Percentiles rank a stretch among this genome's conserved stretches.
Conservation (phyloP, 768 basidiomycete genomes). For the Amanita brunnescens region DNA sequence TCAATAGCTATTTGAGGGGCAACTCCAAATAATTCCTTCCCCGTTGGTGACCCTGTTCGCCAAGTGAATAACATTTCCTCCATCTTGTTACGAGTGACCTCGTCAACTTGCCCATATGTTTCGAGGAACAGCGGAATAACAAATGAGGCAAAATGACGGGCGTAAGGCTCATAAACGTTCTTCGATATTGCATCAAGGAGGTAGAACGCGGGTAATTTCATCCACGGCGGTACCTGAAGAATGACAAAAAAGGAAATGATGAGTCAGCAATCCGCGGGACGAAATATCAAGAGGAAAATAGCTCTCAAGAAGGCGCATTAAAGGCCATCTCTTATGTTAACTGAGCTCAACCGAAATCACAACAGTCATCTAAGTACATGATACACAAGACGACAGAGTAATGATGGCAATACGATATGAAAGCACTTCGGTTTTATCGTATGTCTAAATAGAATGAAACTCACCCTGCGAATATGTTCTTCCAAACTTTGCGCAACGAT, state of each 20-base stretch:
- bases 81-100: conserved; percentile 84
- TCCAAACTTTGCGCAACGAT: conserved; percentile 79
- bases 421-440: conserved; percentile 16
- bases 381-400: conserved; percentile 19
- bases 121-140: conserved; percentile 81
- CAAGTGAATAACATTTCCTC: conserved; percentile 96
- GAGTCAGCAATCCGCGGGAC: conserved; percentile 64
- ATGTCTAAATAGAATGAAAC: conserved; percentile 27
- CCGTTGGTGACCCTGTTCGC: conserved; percentile 76
- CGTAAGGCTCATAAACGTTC: conserved; percentile 91
- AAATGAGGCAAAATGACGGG: conserved; percentile 72
- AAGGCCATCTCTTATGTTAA: conserved; percentile 24
- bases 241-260: conserved; percentile 36
- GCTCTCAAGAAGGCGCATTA: conserved; percentile 10
- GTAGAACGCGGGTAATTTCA: conserved; percentile 92
- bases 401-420: conserved; percentile 9
- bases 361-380: conserved; percentile 27
- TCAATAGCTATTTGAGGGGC: conserved; percentile 80
- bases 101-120: conserved; percentile 83
- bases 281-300: conserved; percentile 13
- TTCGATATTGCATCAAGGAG: conserved; percentile 96
- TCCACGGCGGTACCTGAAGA: conserved; percentile 73
- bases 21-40: conserved; percentile 79
- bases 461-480: conserved; percentile 82
- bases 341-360: conserved; percentile 26